phyloP scores from a whole-genome alignment of 208 protist genomes.

The Entamoeba invadens region DNA sequence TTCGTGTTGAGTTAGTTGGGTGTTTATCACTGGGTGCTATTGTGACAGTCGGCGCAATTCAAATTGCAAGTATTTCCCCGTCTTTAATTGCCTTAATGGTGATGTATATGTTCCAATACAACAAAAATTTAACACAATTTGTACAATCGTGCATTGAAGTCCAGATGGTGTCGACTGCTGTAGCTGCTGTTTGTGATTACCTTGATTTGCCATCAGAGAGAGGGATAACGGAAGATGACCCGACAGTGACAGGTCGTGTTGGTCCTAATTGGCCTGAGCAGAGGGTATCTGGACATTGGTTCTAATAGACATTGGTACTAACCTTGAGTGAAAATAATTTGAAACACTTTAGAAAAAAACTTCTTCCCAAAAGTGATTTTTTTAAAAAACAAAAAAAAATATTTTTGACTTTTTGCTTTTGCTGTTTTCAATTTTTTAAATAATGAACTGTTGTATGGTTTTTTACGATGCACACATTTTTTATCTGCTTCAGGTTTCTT shows the following conservation, averaged over 20 bases:
- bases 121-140: background rate
- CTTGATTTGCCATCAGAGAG: background rate
- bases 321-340: too few species aligned
- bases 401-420: too few species aligned
- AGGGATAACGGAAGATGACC: background rate
- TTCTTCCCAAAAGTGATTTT: too few species aligned
- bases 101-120: background rate
- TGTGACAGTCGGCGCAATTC: background rate
- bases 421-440: too few species aligned
- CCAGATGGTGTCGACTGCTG: background rate
- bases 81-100: background rate
- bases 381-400: background rate
- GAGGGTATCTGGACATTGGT: background rate
- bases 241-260: background rate
- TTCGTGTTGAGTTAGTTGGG: constrained; percentile 9
- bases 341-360: too few species aligned
- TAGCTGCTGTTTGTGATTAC: background rate
- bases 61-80: background rate
- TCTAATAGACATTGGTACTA: too few species aligned
- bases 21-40: background rate
- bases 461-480: too few species aligned
- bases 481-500: too few species aligned
- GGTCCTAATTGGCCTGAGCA: background rate
- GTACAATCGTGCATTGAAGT: background rate
- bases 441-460: too few species aligned